A percentile compares a stretch with the other conserved stretches of the same genome.
These are phyloP conservation scores for Rhipidocladum racemiflorum DNA, from an alignment of 176 grass and related monocot genomes.

Conservation along the genomic window DNA sequence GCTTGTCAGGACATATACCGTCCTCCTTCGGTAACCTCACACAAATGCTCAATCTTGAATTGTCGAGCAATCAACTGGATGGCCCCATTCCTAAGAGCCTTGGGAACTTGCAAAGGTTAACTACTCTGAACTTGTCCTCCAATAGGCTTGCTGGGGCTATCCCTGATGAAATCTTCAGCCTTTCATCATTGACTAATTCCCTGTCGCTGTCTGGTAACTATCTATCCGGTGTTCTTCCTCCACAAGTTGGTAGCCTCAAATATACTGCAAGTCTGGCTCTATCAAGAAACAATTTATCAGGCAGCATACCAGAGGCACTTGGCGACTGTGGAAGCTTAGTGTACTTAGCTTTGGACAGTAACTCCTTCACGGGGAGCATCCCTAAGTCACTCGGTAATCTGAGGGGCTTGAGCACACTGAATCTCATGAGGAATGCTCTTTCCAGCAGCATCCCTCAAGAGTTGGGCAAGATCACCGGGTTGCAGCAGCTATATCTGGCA, in stretches of 20 bases:
- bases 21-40: conserved; percentile 40
- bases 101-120: conserved; percentile 3
- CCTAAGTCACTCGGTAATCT: conserved; percentile 8
- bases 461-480: background rate
- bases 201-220: conserved; percentile 32
- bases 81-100: conserved; percentile 37
- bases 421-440: conserved; percentile 34
- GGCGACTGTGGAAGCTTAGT: conserved; percentile 36
- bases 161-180: conserved; percentile 34
- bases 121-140: background rate
- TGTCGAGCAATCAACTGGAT: conserved; percentile 16
- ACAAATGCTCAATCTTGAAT: background rate
- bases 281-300: conserved; percentile 32
- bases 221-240: conserved; percentile 16
- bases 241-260: conserved; percentile 29
- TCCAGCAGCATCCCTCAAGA: conserved; percentile 21
- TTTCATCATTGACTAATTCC: background rate
- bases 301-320: conserved; percentile 8
- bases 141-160: conserved; percentile 27
- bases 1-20: conserved; percentile 30
- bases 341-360: conserved; percentile 12
- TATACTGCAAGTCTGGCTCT: background rate
- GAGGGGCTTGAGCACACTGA: conserved; percentile 21
- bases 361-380: conserved; percentile 33
- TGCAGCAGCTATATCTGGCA: conserved; percentile 31